Percentiles rank a stretch among this genome's conserved stretches.
Evolutionary conservation across 176 grass and related monocot species (phyloP).

Genomic region (Areca catechu): DNA sequence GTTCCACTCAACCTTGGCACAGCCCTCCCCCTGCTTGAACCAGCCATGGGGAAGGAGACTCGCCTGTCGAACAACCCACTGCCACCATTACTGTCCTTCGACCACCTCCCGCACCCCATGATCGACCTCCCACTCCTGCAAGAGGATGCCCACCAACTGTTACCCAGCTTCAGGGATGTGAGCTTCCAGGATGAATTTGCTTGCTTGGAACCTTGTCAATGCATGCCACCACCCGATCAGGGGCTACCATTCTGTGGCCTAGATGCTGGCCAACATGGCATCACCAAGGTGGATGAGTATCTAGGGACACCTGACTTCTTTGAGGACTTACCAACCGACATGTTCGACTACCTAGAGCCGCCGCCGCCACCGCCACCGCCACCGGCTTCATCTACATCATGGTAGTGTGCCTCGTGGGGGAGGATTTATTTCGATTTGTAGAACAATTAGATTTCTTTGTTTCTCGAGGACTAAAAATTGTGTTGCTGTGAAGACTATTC

Average conservation of each 20-base stretch:
- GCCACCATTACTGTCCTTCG: not conserved
- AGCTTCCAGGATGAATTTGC: conserved; percentile 3
- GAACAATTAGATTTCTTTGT: too few relatives aligned
- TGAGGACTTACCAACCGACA: conserved; percentile 33
- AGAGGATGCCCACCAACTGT: conserved; percentile 2
- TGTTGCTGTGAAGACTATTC: too few relatives aligned
- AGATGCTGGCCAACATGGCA: not conserved
- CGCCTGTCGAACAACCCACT: conserved; percentile 24
- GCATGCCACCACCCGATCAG: conserved; percentile 6
- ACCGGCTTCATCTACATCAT: conserved; percentile 1
- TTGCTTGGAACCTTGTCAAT: conserved; percentile 19
- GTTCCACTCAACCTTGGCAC: too few relatives aligned
- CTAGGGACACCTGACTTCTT: conserved; percentile 21
- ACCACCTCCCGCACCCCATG: conserved; percentile 23
- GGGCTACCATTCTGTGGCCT: conserved; percentile 24
- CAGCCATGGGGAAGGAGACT: not conserved
- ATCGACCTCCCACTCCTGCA: conserved; percentile 15
- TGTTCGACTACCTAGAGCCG: conserved; percentile 34
- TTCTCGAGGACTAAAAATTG: too few relatives aligned
- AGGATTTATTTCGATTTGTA: too few relatives aligned
- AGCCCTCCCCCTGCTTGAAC: not conserved
- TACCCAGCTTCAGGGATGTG: conserved; percentile 3
- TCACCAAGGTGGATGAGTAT: conserved; percentile 11
- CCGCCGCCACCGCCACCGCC: too few relatives aligned
- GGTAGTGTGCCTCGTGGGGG: not conserved